Conservation (phyloP, 164 flowering plant species). For the Liriodendron chinense region DNA sequence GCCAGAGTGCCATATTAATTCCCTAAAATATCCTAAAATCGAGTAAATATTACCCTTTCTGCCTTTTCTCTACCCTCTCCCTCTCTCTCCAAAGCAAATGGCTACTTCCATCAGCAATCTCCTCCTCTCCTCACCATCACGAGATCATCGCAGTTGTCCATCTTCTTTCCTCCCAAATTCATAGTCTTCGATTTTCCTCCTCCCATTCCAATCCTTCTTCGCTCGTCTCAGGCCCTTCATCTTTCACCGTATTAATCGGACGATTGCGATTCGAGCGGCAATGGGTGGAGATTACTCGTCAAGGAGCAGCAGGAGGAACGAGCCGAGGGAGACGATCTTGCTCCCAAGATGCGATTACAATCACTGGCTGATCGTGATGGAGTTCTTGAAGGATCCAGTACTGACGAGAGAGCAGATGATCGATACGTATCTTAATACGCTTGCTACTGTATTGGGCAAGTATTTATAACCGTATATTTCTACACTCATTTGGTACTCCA, state of each 20-base stretch:
- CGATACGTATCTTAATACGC: constrained; percentile 86
- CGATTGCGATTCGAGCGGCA: constrained; percentile 26
- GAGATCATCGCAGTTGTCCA: background rate
- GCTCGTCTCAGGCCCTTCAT: background rate
- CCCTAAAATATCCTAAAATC: too few relatives aligned
- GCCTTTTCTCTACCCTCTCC: background rate
- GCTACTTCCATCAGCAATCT: background rate
- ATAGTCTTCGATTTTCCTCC: background rate
- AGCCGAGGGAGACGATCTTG: constrained; percentile 86
- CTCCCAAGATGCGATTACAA: constrained; percentile 95
- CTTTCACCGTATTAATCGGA: background rate
- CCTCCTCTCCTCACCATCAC: background rate
- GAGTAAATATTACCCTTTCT: too few relatives aligned
- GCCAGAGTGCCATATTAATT: too few relatives aligned
- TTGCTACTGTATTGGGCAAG: constrained; percentile 95
- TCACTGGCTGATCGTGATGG: constrained; percentile 99
- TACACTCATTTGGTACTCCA: background rate
- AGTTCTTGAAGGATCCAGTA: constrained; percentile 93
- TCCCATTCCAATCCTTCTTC: background rate
- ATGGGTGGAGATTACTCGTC: constrained; percentile 50
- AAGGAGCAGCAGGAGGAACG: constrained; percentile 44
- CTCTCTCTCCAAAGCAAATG: background rate
- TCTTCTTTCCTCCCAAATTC: background rate
- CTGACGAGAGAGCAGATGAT: constrained; percentile 98
- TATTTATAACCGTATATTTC: constrained; percentile 10